Conservation (phyloP, 768 basidiomycete species). For the Leccinum olivaceopallidum region DNA sequence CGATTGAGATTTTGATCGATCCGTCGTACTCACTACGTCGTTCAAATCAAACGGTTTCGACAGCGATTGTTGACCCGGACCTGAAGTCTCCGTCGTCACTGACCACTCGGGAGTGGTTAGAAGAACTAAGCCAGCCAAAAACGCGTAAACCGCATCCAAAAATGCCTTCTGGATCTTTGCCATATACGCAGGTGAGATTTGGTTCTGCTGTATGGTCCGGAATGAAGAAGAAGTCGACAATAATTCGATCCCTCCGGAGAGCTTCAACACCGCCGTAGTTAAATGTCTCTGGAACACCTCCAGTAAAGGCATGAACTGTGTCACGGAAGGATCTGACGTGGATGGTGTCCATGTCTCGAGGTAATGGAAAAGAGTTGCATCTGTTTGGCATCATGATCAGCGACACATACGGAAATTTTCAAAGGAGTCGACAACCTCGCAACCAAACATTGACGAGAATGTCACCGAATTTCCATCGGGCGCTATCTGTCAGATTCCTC, state of each 20-base stretch:
- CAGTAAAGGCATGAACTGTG: slow-evolving; percentile 74
- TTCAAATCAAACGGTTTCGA: slow-evolving; percentile 51
- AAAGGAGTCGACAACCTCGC: slow-evolving; percentile 54
- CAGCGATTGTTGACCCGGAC: slow-evolving; percentile 19
- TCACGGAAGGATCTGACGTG: slow-evolving; percentile 60
- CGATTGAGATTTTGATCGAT: not conserved
- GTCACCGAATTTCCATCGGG: slow-evolving; percentile 88
- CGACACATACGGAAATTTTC: not conserved
- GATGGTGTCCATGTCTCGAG: slow-evolving; percentile 86
- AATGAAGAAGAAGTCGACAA: slow-evolving; percentile 46
- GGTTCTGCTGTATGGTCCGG: slow-evolving; percentile 57
- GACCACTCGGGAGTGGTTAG: slow-evolving; percentile 74
- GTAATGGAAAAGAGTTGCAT: slow-evolving; percentile 78
- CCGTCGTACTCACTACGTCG: slow-evolving; percentile 50
- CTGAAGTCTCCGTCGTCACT: slow-evolving; percentile 14
- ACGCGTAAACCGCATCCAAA: slow-evolving; percentile 79
- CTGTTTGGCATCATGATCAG: slow-evolving; percentile 42
- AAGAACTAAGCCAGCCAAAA: slow-evolving; percentile 82
- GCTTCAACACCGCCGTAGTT: slow-evolving; percentile 72
- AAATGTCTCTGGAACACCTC: slow-evolving; percentile 81
- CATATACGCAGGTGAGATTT: slow-evolving; percentile 62
- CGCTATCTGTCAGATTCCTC: slow-evolving; percentile 74
- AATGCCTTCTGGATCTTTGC: slow-evolving; percentile 82
- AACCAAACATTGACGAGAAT: slow-evolving; percentile 78
- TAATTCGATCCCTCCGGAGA: slow-evolving; percentile 75